Evolutionary conservation across 2,329 filamentous ascomycete genomes (phyloP).

Genomic region (Aspergillus neoniger): DNA sequence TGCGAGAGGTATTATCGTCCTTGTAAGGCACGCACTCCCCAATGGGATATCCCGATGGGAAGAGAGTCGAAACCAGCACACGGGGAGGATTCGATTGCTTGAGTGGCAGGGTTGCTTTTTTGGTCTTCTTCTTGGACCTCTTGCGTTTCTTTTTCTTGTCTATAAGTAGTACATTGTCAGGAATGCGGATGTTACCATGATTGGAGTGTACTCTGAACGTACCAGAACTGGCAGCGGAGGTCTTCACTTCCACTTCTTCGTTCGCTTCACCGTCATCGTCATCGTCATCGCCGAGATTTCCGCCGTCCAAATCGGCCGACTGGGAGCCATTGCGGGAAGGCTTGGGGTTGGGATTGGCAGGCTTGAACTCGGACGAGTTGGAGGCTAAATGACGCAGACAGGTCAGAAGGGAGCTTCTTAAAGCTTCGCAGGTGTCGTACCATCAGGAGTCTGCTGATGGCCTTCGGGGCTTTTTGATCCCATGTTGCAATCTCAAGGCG

Average conservation of each 20-base stretch:
- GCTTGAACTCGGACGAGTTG: constrained; percentile 8
- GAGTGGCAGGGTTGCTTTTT: constrained; percentile 13
- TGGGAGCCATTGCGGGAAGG: constrained; percentile 1
- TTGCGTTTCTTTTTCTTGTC: constrained; percentile 25
- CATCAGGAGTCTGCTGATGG: constrained; percentile 7
- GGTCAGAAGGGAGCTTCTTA: neutral
- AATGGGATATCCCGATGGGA: constrained; percentile 48
- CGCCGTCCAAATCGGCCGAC: constrained; percentile 10
- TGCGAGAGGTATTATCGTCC: constrained; percentile 47
- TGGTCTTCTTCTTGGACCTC: constrained; percentile 41
- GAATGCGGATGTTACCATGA: neutral
- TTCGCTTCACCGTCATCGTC: constrained; percentile 20
- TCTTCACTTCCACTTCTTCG: constrained; percentile 3
- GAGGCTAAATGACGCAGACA: neutral
- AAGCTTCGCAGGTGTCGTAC: neutral
- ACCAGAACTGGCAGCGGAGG: neutral
- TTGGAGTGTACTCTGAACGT: neutral
- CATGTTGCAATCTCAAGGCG: neutral
- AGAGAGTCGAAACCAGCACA: constrained; percentile 50
- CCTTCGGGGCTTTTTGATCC: constrained; percentile 14
- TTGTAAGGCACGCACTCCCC: constrained; percentile 44
- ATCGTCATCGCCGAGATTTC: constrained; percentile 5
- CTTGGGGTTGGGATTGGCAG: constrained; percentile 6
- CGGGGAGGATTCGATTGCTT: constrained; percentile 52
- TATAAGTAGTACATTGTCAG: neutral